Evolutionary conservation across 208 protist species (phyloP).

Genomic region (Naegleria fowleri): DNA sequence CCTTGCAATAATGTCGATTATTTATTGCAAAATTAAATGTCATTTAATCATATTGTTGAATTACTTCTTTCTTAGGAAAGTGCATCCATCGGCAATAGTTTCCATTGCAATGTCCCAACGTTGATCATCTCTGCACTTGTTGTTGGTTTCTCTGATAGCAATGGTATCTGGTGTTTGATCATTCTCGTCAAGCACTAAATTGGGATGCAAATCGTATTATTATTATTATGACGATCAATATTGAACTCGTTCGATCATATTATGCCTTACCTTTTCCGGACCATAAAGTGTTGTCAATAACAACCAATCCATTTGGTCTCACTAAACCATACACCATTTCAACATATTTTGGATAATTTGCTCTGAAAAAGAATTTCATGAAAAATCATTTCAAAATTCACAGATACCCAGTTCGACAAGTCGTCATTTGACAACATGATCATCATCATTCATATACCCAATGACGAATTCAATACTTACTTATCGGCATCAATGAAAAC

Average conservation of each 20-base stretch:
- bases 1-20: no score
- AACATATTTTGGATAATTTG: constrained; percentile 57
- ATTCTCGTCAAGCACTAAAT: constrained; percentile 34
- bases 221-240: no score
- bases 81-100: constrained; percentile 51
- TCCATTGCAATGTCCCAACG: constrained; percentile 53
- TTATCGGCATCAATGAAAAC: constrained; percentile 63
- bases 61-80: constrained; percentile 45
- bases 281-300: constrained; percentile 58
- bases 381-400: no score
- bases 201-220: no score
- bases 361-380: constrained; percentile 28
- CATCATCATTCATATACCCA: no score
- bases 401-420: no score
- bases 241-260: no score
- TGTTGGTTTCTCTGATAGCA: constrained; percentile 46
- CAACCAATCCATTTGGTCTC: constrained; percentile 50
- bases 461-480: no score
- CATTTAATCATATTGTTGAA: not conserved
- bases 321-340: constrained; percentile 52
- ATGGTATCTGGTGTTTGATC: constrained; percentile 22
- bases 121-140: constrained; percentile 48
- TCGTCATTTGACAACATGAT: no score
- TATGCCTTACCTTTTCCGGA: constrained; percentile 17
- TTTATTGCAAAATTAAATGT: no score